These are phyloP conservation scores for Syzygium aqueum DNA, from an alignment of 345 rosid species.

Conservation along the genomic window DNA sequence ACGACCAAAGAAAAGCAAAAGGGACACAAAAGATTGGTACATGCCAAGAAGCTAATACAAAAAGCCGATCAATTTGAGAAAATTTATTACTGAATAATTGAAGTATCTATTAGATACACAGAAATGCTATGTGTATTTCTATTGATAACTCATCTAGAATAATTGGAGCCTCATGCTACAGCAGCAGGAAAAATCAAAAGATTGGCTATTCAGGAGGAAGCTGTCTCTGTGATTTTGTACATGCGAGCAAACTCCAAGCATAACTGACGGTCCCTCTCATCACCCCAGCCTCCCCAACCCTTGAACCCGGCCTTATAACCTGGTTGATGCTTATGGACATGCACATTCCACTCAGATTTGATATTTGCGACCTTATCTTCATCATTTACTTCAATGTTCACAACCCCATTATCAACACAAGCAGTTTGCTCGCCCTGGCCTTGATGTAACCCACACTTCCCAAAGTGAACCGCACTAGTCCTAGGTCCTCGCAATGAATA, in stretches of 20 bases:
- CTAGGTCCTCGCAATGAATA: conserved; percentile 82
- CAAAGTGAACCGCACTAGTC: conserved; percentile 91
- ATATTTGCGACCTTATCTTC: conserved; percentile 53
- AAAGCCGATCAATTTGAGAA: neutral
- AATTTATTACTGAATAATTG: neutral
- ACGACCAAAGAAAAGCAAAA: neutral
- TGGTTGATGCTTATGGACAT: conserved; percentile 47
- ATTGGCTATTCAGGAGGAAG: conserved; percentile 11
- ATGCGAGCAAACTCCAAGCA: conserved; percentile 68
- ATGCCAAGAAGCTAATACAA: neutral
- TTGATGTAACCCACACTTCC: conserved; percentile 97
- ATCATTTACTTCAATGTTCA: conserved; percentile 50
- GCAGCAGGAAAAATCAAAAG: neutral
- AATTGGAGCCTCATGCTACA: neutral
- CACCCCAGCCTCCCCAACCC: conserved; percentile 99
- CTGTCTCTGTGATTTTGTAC: conserved; percentile 19
- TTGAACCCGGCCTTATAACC: conserved; percentile 96
- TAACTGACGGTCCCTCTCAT: conserved; percentile 65
- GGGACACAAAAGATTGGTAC: neutral
- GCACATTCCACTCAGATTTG: conserved; percentile 54
- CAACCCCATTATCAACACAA: conserved; percentile 70
- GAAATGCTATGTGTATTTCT: neutral
- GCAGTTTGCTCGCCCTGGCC: conserved; percentile 53
- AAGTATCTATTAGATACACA: neutral
- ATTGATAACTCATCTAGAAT: neutral